Evolutionary conservation across 148 eudicot genomes (phyloP).

Genomic region (Cornus suecica): DNA sequence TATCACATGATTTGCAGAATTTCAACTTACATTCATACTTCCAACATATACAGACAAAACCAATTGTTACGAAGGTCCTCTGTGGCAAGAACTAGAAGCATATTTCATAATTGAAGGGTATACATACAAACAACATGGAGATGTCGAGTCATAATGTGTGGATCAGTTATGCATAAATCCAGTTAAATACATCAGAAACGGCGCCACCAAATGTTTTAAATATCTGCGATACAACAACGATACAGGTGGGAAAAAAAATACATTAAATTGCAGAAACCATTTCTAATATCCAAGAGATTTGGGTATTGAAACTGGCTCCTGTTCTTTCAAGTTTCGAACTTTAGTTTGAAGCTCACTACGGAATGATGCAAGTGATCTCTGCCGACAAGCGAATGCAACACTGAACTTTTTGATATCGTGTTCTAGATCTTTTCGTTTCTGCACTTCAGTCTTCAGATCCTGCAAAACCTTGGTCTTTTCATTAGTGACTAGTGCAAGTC

Average conservation of each 20-base stretch:
- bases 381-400: slow-evolving; percentile 49
- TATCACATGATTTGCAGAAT: neutral
- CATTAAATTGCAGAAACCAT: neutral
- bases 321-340: slow-evolving; percentile 42
- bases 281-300: slow-evolving; percentile 56
- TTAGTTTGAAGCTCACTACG: slow-evolving; percentile 63
- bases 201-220: neutral
- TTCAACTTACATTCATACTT: neutral
- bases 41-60: neutral
- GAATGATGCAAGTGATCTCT: slow-evolving; percentile 59
- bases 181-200: neutral
- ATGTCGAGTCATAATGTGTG: neutral
- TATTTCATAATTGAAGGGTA: too few species aligned
- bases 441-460: slow-evolving; percentile 54
- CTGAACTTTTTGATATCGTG: slow-evolving; percentile 66
- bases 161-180: neutral
- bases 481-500: slow-evolving; percentile 36
- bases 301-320: slow-evolving; percentile 42
- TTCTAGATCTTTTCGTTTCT: slow-evolving; percentile 64
- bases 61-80: too few species aligned
- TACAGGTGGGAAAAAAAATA: neutral
- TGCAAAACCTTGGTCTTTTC: slow-evolving; percentile 52
- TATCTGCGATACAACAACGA: neutral
- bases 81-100: too few species aligned
- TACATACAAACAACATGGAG: neutral